Conservation (phyloP, 495 filamentous ascomycete genomes). For the Penicillium parvum region DNA sequence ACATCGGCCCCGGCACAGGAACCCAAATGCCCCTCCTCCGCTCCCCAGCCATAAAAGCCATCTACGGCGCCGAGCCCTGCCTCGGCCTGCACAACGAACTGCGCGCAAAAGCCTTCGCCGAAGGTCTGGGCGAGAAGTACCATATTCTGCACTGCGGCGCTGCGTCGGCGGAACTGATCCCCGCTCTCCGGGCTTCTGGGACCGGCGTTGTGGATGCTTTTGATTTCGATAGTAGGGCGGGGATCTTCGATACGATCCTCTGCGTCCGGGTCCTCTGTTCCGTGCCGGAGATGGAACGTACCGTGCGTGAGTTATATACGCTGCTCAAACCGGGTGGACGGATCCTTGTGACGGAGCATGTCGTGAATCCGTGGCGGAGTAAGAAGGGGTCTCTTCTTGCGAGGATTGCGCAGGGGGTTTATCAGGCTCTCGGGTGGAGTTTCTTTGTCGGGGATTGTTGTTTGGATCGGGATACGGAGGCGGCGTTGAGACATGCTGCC, state of each 20-base stretch:
- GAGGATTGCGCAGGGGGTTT: conserved; percentile 35
- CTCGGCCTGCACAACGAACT: conserved; percentile 48
- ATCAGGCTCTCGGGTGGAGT: conserved; percentile 34
- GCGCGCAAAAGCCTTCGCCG: conserved; percentile 35
- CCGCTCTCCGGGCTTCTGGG: conserved; percentile 34
- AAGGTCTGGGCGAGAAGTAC: conserved; percentile 57
- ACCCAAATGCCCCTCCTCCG: conserved; percentile 43
- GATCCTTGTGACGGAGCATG: conserved; percentile 71
- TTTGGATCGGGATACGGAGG: conserved; percentile 52
- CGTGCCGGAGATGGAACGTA: conserved; percentile 57
- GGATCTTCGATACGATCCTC: conserved; percentile 62
- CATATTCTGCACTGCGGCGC: conserved; percentile 59
- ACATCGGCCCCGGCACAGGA: conserved; percentile 50
- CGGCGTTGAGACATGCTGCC: conserved; percentile 43
- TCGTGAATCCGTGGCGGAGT: conserved; percentile 45
- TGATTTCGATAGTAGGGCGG: conserved; percentile 16
- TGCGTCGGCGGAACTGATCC: conserved; percentile 44
- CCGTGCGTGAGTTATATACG: conserved; percentile 54
- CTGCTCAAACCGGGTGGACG: conserved; percentile 62
- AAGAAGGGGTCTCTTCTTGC: conserved; percentile 48
- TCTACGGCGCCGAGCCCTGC: conserved; percentile 71
- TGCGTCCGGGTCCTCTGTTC: conserved; percentile 69
- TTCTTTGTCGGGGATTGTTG: conserved; percentile 56
- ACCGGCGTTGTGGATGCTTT: conserved; percentile 25
- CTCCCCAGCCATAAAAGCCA: conserved; percentile 44